These are phyloP conservation scores for Cicer yamashitae DNA, from an alignment of 306 rosid genomes.

Conservation along the genomic window DNA sequence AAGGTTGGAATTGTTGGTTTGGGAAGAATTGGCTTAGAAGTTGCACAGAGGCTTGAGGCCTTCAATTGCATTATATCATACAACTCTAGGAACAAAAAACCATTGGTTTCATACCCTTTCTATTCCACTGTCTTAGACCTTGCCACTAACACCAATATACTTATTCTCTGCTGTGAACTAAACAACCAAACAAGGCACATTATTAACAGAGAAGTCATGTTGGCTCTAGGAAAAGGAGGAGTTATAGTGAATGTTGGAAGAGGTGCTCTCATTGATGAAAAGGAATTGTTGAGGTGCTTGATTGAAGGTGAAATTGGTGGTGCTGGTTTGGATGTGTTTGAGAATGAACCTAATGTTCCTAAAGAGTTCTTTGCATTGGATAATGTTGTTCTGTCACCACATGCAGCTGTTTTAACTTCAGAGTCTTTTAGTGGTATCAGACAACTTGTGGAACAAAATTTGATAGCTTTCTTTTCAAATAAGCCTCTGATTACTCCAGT, in stretches of 20 bases:
- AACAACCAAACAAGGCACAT: slow-evolving; percentile 54
- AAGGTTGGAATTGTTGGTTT: slow-evolving; percentile 61
- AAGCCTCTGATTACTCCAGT: slow-evolving; percentile 49
- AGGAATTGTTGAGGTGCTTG: slow-evolving; percentile 29
- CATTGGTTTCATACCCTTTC: slow-evolving; percentile 44
- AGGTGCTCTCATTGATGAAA: slow-evolving; percentile 56
- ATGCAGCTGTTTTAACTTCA: slow-evolving; percentile 35
- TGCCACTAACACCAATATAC: slow-evolving; percentile 45
- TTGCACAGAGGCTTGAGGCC: slow-evolving; percentile 59
- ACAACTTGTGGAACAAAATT: slow-evolving; percentile 44
- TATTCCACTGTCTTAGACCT: slow-evolving; percentile 54
- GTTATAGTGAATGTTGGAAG: slow-evolving; percentile 58
- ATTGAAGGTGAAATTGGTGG: slow-evolving; percentile 41
- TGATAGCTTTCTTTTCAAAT: slow-evolving; percentile 61
- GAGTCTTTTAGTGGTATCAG: slow-evolving; percentile 33
- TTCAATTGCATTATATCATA: slow-evolving; percentile 56
- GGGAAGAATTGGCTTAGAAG: slow-evolving; percentile 60
- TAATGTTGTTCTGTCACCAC: slow-evolving; percentile 62
- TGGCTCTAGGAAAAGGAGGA: slow-evolving; percentile 56
- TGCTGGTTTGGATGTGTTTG: slow-evolving; percentile 71
- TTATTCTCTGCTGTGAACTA: slow-evolving; percentile 58
- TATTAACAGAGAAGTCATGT: slow-evolving; percentile 53
- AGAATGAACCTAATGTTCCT: slow-evolving; percentile 60
- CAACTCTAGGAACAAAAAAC: slow-evolving; percentile 54
- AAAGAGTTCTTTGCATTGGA: slow-evolving; percentile 48